Evolutionary conservation across 805 yeast species (phyloP).

Genomic region (Kuraishia cidri): DNA sequence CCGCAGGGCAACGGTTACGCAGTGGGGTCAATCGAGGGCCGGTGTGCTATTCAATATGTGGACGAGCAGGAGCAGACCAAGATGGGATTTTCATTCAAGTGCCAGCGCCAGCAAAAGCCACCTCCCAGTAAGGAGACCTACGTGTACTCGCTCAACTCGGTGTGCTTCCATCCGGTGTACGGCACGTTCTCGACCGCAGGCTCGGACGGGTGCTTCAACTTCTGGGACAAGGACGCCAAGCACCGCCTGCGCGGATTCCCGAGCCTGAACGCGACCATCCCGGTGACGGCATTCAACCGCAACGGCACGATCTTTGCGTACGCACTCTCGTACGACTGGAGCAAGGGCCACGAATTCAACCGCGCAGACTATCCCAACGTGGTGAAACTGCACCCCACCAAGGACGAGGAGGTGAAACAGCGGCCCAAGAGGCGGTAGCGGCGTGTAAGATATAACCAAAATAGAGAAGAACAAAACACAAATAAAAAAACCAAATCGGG

Average conservation of each 20-base stretch:
- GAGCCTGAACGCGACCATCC: slow-evolving; percentile 53
- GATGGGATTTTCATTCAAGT: slow-evolving; percentile 82
- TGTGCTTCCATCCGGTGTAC: slow-evolving; percentile 78
- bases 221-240: slow-evolving; percentile 93
- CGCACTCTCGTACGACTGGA: slow-evolving; percentile 93
- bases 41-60: slow-evolving; percentile 90
- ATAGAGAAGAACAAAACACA: neutral
- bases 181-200: slow-evolving; percentile 95
- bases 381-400: slow-evolving; percentile 75
- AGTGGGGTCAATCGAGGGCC: slow-evolving; percentile 87
- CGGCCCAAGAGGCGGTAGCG: slow-evolving; percentile 21
- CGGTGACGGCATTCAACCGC: slow-evolving; percentile 74
- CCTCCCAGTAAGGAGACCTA: slow-evolving; percentile 47
- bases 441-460: too few species aligned
- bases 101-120: slow-evolving; percentile 72
- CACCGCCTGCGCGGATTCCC: slow-evolving; percentile 82
- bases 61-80: slow-evolving; percentile 71
- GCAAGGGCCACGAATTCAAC: slow-evolving; percentile 78
- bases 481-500: neutral
- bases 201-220: slow-evolving; percentile 85
- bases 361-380: slow-evolving; percentile 66
- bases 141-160: slow-evolving; percentile 73
- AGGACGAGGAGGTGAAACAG: slow-evolving; percentile 78
- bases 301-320: slow-evolving; percentile 83
- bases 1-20: slow-evolving; percentile 93